These are phyloP conservation scores for Septoria linicola DNA, from an alignment of 2,329 filamentous ascomycete species.

Conservation along the genomic window DNA sequence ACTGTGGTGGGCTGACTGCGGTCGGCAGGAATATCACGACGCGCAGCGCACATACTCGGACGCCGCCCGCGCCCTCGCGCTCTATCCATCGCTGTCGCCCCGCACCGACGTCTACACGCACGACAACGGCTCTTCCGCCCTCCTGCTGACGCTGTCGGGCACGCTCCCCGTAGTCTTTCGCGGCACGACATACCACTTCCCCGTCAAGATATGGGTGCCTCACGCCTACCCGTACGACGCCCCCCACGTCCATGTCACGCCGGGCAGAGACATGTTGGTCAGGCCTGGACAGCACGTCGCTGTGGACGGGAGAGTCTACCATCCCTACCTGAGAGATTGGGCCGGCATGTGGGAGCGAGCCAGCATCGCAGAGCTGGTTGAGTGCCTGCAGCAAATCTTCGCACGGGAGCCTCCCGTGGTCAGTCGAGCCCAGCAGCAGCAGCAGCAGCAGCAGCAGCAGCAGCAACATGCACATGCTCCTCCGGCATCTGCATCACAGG, in stretches of 20 bases:
- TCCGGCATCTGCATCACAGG: slow-evolving; percentile 66
- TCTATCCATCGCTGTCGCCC: slow-evolving; percentile 76
- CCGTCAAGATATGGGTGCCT: slow-evolving; percentile 88
- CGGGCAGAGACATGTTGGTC: slow-evolving; percentile 83
- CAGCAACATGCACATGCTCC: too few species aligned
- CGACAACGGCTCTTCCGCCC: slow-evolving; percentile 79
- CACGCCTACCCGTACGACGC: slow-evolving; percentile 83
- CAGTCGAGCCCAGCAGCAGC: slow-evolving; percentile 61
- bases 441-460: slow-evolving; percentile 59
- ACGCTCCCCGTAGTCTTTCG: slow-evolving; percentile 91
- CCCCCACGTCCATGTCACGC: slow-evolving; percentile 84
- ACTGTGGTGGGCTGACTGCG: slow-evolving; percentile 2
- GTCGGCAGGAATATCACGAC: slow-evolving; percentile 79
- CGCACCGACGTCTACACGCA: slow-evolving; percentile 96
- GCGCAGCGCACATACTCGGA: slow-evolving; percentile 91
- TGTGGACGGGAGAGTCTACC: slow-evolving; percentile 88
- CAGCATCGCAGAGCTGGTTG: slow-evolving; percentile 76
- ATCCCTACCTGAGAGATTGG: slow-evolving; percentile 93
- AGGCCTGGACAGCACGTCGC: slow-evolving; percentile 93
- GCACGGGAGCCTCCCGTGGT: slow-evolving; percentile 92
- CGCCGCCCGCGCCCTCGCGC: slow-evolving; percentile 75
- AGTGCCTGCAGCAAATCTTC: slow-evolving; percentile 81
- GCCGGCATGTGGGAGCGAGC: slow-evolving; percentile 80
- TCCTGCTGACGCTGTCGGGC: slow-evolving; percentile 81
- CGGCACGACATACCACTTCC: slow-evolving; percentile 85